Conservation (phyloP, 2,329 filamentous ascomycete species). For the Hypoxylon rubiginosum region DNA sequence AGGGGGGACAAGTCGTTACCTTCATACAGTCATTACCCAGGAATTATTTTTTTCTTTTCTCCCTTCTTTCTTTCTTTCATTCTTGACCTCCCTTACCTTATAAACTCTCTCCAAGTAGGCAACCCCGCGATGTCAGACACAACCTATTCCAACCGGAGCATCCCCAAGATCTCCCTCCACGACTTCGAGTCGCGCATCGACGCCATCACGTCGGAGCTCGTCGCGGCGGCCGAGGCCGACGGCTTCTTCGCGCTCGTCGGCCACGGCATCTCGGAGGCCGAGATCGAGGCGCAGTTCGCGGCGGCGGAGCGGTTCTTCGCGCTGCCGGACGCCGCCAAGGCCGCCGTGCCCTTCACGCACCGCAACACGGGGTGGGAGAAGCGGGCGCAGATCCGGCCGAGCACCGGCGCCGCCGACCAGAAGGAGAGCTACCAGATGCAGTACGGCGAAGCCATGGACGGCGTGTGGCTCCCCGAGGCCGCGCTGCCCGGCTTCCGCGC, state of each 20-base stretch:
- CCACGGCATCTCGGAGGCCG: constrained; percentile 64
- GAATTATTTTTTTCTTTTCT: too few relatives aligned
- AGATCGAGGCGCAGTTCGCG: constrained; percentile 66
- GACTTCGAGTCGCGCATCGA: constrained; percentile 67
- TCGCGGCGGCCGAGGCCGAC: constrained; percentile 67
- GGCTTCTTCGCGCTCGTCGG: constrained; percentile 72
- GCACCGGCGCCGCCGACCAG: constrained; percentile 68
- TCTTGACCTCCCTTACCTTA: neutral
- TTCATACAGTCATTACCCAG: neutral
- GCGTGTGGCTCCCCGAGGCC: constrained; percentile 64
- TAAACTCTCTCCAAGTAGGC: neutral
- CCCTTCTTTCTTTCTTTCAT: neutral
- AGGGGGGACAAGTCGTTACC: neutral
- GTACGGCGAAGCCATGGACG: constrained; percentile 67
- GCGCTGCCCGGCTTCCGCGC: constrained; percentile 63
- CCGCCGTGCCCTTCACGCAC: constrained; percentile 65
- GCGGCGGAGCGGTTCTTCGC: constrained; percentile 67
- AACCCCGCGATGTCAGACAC: constrained; percentile 49
- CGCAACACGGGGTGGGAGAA: constrained; percentile 74
- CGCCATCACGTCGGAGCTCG: constrained; percentile 65
- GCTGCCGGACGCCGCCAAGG: constrained; percentile 65
- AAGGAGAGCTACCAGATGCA: constrained; percentile 75
- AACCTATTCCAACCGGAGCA: constrained; percentile 58
- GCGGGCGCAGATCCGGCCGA: constrained; percentile 69
- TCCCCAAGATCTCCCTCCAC: constrained; percentile 66